These are phyloP conservation scores for Nigrospora osmanthi DNA, from an alignment of 2,329 filamentous ascomycete species.

Conservation along the genomic window DNA sequence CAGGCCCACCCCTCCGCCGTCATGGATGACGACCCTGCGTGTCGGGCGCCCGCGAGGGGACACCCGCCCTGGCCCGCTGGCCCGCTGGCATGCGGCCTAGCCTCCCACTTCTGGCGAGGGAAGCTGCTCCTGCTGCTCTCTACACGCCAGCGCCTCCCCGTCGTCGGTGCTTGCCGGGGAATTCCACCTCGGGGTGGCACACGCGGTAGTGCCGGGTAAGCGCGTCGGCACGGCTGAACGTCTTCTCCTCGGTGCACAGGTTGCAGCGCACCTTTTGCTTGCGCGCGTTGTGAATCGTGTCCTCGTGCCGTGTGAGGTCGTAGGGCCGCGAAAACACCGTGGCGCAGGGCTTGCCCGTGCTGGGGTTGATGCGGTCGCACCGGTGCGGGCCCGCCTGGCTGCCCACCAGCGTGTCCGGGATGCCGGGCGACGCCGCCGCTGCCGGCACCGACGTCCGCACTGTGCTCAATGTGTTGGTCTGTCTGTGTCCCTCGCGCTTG, in stretches of 20 bases:
- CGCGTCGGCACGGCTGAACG: conserved; percentile 91
- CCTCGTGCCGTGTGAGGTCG: conserved; percentile 92
- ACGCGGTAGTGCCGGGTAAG: conserved; percentile 91
- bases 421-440: conserved; percentile 21
- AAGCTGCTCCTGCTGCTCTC: neutral
- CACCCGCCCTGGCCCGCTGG: no score
- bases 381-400: conserved; percentile 89
- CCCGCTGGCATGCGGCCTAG: no score
- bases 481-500: conserved; percentile 86
- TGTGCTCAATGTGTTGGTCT: conserved; percentile 48
- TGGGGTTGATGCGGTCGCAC: conserved; percentile 89
- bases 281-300: conserved; percentile 90
- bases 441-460: conserved; percentile 15
- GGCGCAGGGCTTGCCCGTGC: conserved; percentile 89
- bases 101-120: no score
- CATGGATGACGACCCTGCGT: no score
- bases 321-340: conserved; percentile 93
- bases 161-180: conserved; percentile 55
- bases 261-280: conserved; percentile 94
- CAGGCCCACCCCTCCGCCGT: no score
- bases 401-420: conserved; percentile 56
- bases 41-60: no score
- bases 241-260: conserved; percentile 92
- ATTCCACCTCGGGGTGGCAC: conserved; percentile 82
- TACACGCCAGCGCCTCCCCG: conserved; percentile 18